Evolutionary conservation across 2,329 filamentous ascomycete species (phyloP).

Genomic region (Ceratocystiopsis sp.): DNA sequence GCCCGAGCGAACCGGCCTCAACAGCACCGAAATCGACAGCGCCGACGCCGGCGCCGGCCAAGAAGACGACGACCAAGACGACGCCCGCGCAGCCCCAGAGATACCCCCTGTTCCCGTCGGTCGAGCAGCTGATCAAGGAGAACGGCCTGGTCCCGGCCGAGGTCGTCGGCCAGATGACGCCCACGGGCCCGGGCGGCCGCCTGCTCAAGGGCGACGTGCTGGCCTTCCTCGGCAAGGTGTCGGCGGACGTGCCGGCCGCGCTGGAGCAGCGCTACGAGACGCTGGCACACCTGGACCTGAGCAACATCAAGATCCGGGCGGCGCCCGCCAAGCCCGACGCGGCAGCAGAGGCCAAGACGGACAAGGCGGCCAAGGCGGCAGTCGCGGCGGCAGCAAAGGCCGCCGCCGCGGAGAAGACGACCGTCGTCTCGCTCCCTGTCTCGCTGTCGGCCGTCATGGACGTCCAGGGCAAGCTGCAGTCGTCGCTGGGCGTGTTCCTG

Average conservation of each 20-base stretch:
- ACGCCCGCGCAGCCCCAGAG: slow-evolving; percentile 42
- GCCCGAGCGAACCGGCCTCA: background rate
- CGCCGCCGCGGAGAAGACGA: slow-evolving; percentile 15
- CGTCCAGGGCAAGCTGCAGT: slow-evolving; percentile 64
- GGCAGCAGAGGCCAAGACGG: slow-evolving; percentile 9
- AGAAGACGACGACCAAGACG: slow-evolving; percentile 20
- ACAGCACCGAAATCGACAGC: background rate
- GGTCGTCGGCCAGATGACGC: slow-evolving; percentile 65
- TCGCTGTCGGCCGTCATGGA: slow-evolving; percentile 64
- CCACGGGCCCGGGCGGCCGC: slow-evolving; percentile 73
- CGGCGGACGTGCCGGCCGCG: slow-evolving; percentile 50
- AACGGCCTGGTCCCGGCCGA: slow-evolving; percentile 54
- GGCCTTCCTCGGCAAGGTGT: slow-evolving; percentile 68
- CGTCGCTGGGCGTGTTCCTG: slow-evolving; percentile 60
- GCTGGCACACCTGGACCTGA: slow-evolving; percentile 74
- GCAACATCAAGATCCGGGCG: slow-evolving; percentile 69
- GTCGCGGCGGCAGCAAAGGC: slow-evolving; percentile 21
- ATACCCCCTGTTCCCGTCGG: slow-evolving; percentile 67
- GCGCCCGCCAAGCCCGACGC: slow-evolving; percentile 12
- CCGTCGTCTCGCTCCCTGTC: slow-evolving; percentile 54
- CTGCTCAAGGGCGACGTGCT: slow-evolving; percentile 92
- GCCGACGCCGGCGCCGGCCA: slow-evolving; percentile 15
- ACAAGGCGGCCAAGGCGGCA: slow-evolving; percentile 16
- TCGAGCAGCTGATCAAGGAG: slow-evolving; percentile 63
- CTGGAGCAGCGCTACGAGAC: slow-evolving; percentile 57